Base-by-base conservation (phyloP, 2,329 filamentous ascomycete genomes). In the Ceratocystis cubensis region DNA sequence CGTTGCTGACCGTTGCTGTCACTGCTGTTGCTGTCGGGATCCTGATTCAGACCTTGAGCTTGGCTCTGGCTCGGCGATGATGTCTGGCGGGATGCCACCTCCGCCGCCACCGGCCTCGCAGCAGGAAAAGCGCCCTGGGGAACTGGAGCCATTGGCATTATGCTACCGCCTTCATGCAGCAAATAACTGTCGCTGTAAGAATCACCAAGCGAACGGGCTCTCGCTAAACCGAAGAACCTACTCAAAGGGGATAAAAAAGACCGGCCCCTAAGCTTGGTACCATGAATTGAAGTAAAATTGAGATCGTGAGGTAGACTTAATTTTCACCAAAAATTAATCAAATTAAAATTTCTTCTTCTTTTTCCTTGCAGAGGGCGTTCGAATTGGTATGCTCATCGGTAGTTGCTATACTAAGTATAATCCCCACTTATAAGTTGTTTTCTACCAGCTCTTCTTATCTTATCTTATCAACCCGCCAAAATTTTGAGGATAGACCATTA, bases 381-480 rank as follows among this genome's bases (percentile, higher is more conserved):
- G 3, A 37, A 37, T 37, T 41, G 37, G 37, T 15, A 4, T 10
- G 25, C n/a, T 59, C 56, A 33, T 7, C 17, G 30, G 6, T 8
- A 5, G 30, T 33, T 30, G 6, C 7, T 25, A 4, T 10, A 2
- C 5, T 3, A 59, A 17, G n/a, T 10, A 2, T 3, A 20, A 0
- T 56, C 6, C 7, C 56, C 56, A 59, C 56, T 20, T 59, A 37
- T 15, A 7, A 17, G 15, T 17, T 57, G 25, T 2, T 6, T n/a
- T 33, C 7, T 33, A 57, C 13, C 1, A 57, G 1, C 5, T 37
- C 6, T 6, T 22, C 33, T 45, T 57, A 48, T 62, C 62, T 67
- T 67, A 67, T 67, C 66, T 67, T 67, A 67, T 67, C 66, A 62
- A 30, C 65, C 62, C 50, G 45, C 66, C 61, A 65, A 67, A 67